Evolutionary conservation across 192 early-diverging fungal genomes (phyloP).

Genomic region (Irineochytrium annulatum): DNA sequence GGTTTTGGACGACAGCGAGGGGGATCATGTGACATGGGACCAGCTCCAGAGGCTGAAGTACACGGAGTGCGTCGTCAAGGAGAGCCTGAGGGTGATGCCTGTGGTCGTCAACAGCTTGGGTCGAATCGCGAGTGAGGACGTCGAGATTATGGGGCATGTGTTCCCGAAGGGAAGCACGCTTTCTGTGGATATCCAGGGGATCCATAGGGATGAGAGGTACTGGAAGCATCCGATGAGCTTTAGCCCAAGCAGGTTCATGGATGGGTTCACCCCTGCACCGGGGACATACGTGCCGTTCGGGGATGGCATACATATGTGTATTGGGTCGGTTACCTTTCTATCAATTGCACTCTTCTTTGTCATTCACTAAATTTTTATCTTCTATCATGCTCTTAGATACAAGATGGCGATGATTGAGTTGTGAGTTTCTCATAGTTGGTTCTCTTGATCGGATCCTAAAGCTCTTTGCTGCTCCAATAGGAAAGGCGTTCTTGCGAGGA

Average conservation of each 20-base stretch:
- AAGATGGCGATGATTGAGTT: no score
- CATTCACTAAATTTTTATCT: no score
- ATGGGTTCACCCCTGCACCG: conserved; percentile 16
- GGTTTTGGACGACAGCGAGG: background rate
- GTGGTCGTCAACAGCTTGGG: conserved; percentile 22
- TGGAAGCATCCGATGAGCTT: conserved; percentile 22
- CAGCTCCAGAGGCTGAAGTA: conserved; percentile 20
- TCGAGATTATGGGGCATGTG: conserved; percentile 21
- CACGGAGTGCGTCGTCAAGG: conserved; percentile 29
- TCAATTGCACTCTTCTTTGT: no score
- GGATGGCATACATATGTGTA: conserved; percentile 16
- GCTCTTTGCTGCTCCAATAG: no score
- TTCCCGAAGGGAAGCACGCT: conserved; percentile 22
- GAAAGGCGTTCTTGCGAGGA: background rate
- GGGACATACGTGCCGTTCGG: conserved; percentile 38
- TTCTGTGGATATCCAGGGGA: conserved; percentile 11
- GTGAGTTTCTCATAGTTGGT: no score
- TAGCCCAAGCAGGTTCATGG: conserved; percentile 27
- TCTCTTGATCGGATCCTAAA: no score
- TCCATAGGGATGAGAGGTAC: conserved; percentile 20
- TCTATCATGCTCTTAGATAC: no score
- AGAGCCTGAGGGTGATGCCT: conserved; percentile 22
- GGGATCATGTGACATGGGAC: conserved; percentile 9
- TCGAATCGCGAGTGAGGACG: conserved; percentile 5
- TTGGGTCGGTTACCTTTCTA: no score